Conservation (phyloP, 139 green algal genomes). For the Raphidocelis subcapitata region DNA sequence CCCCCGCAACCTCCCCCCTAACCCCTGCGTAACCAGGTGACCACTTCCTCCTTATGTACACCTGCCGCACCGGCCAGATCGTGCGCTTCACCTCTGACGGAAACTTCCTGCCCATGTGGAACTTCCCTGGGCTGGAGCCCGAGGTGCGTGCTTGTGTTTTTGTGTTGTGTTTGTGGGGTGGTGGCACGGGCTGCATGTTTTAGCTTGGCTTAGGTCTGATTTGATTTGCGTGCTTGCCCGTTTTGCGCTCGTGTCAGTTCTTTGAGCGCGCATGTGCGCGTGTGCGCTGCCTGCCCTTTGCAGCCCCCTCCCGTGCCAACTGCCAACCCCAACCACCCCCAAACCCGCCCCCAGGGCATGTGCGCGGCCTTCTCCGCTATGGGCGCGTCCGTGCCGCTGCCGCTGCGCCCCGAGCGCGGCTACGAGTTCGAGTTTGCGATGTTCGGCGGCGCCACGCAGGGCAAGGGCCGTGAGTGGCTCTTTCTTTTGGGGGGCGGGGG, state of each 20-base stretch:
- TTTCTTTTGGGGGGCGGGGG: slow-evolving; percentile 8
- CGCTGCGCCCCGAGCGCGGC: background rate
- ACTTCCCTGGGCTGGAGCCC: background rate
- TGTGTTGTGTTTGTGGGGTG: too few species aligned
- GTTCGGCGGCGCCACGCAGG: slow-evolving; percentile 26
- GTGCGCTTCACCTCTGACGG: slow-evolving; percentile 14
- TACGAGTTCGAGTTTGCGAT: slow-evolving; percentile 30
- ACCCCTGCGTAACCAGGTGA: background rate
- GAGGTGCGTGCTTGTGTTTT: too few species aligned
- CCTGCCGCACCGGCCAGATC: slow-evolving; percentile 27
- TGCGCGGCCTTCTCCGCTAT: slow-evolving; percentile 25
- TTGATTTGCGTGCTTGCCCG: too few species aligned
- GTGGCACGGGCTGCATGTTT: too few species aligned
- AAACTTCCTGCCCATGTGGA: slow-evolving; percentile 21
- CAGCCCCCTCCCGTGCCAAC: too few species aligned
- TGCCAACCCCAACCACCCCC: too few species aligned
- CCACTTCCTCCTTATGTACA: slow-evolving; percentile 31
- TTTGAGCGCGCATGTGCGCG: too few species aligned
- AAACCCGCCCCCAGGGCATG: slow-evolving; percentile 2
- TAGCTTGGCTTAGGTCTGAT: too few species aligned
- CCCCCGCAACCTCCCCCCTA: background rate
- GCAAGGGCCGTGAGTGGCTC: background rate
- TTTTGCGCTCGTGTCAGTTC: too few species aligned
- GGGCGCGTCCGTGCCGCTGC: slow-evolving; percentile 19
- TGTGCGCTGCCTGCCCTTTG: slow-evolving; percentile 8